Conservation (phyloP, 208 protist genomes). For the Blastocrithidia nonstop region DNA sequence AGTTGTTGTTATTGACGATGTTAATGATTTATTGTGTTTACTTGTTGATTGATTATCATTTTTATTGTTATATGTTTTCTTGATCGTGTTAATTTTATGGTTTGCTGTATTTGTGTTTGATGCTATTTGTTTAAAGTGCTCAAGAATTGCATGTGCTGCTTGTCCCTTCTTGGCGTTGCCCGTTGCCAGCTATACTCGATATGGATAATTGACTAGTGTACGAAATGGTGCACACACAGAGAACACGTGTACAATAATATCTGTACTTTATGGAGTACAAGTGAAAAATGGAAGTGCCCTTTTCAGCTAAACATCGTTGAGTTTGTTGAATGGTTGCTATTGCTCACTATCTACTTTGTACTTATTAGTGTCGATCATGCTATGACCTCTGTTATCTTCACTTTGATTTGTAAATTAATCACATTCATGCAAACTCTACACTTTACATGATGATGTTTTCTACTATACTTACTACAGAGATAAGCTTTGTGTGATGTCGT, state of each 20-base stretch:
- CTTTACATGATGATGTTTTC: no score
- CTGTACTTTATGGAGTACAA: slow-evolving; percentile 4
- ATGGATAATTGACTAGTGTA: slow-evolving; percentile 23
- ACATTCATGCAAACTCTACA: no score
- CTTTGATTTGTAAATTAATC: no score
- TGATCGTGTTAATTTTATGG: not conserved
- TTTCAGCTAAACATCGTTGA: slow-evolving; percentile 12
- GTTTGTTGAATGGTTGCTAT: no score
- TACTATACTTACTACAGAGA: no score
- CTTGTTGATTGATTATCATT: not conserved
- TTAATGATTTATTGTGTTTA: slow-evolving; percentile 1
- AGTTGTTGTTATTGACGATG: not conserved
- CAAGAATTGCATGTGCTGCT: slow-evolving; percentile 7
- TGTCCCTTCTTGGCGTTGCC: slow-evolving; percentile 31
- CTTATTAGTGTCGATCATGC: not conserved
- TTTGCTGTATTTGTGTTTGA: not conserved
- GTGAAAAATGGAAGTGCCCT: slow-evolving; percentile 20
- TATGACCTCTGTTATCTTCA: not conserved
- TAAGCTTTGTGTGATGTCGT: no score
- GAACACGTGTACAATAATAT: slow-evolving; percentile 24
- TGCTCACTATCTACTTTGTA: not conserved
- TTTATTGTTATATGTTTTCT: not conserved
- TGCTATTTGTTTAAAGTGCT: slow-evolving; percentile 4
- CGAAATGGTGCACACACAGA: slow-evolving; percentile 27
- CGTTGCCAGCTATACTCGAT: slow-evolving; percentile 17